A percentile compares a stretch with the other conserved stretches of the same genome.
These are phyloP conservation scores for Candida sphagnicola DNA, from an alignment of 805 yeast species.

Conservation along the genomic window DNA sequence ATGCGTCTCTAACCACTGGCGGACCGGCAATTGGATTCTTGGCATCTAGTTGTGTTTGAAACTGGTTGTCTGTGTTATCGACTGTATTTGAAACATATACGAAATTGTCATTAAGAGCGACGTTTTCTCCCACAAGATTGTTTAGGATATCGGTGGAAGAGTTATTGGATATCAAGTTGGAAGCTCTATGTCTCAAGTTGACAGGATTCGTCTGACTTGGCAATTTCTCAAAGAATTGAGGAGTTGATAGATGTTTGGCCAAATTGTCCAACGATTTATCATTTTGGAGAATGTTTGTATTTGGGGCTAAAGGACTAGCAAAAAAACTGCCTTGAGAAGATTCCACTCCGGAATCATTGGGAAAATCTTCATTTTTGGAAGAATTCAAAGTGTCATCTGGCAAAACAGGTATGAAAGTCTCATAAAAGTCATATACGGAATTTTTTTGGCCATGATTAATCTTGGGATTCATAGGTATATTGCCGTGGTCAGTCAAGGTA, in stretches of 20 bases:
- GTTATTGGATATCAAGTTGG: slow-evolving; percentile 5
- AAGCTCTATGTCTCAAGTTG: slow-evolving; percentile 9
- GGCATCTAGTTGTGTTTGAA: not conserved
- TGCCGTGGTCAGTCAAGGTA: slow-evolving; percentile 1
- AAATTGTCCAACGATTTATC: slow-evolving; percentile 24
- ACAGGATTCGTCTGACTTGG: slow-evolving; percentile 31
- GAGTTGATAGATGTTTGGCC: slow-evolving; percentile 36
- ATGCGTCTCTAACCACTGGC: too few relatives aligned
- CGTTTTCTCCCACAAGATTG: slow-evolving; percentile 11
- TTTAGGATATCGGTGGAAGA: slow-evolving; percentile 22
- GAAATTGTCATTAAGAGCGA: slow-evolving; percentile 31
- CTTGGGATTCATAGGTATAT: slow-evolving; percentile 2
- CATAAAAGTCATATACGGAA: slow-evolving; percentile 39
- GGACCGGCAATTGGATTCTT: not conserved
- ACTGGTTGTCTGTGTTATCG: not conserved
- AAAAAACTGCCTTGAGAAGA: slow-evolving; percentile 1
- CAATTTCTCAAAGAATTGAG: slow-evolving; percentile 33
- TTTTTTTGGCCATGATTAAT: slow-evolving; percentile 12
- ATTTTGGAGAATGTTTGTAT: slow-evolving; percentile 4
- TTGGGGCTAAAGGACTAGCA: too few relatives aligned
- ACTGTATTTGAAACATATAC: slow-evolving; percentile 16
- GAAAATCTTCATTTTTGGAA: not conserved
- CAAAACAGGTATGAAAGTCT: slow-evolving; percentile 37
- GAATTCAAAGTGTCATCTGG: slow-evolving; percentile 10
- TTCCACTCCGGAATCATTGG: slow-evolving; percentile 2